Evolutionary conservation across 2,329 filamentous ascomycete species (phyloP).

Genomic region (Xylariomycetidae sp.): DNA sequence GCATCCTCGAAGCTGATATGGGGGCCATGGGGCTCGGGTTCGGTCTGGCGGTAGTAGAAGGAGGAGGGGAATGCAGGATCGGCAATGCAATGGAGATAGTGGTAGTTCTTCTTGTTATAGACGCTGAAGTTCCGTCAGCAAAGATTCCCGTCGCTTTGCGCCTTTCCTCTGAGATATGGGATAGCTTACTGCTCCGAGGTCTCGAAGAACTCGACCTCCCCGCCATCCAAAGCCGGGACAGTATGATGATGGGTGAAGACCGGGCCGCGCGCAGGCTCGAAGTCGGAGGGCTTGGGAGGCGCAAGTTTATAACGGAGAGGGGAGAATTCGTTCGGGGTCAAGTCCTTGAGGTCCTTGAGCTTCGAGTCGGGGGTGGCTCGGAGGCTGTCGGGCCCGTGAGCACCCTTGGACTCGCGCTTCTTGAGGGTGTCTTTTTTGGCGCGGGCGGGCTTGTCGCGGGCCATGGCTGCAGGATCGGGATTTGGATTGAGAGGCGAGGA

Average conservation of each 20-base stretch:
- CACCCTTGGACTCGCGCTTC: conserved; percentile 59
- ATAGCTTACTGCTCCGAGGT: conserved; percentile 56
- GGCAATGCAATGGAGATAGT: conserved; percentile 85
- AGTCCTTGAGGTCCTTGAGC: conserved; percentile 34
- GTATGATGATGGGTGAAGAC: conserved; percentile 52
- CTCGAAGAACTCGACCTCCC: conserved; percentile 53
- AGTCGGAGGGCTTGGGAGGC: conserved; percentile 57
- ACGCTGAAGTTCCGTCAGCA: conserved; percentile 34
- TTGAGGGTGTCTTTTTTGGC: conserved; percentile 62
- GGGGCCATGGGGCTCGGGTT: conserved; percentile 74
- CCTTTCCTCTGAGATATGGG: too few relatives aligned
- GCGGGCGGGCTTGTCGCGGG: conserved; percentile 44
- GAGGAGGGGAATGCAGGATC: conserved; percentile 82
- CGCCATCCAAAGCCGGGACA: conserved; percentile 41
- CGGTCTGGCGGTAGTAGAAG: conserved; percentile 84
- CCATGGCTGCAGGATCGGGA: conserved; percentile 35
- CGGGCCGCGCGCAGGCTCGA: conserved; percentile 52
- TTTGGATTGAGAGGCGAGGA: conserved; percentile 72
- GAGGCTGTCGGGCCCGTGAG: conserved; percentile 39
- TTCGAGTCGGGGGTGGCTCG: conserved; percentile 54
- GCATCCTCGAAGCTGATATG: conserved; percentile 92
- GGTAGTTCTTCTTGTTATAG: conserved; percentile 67
- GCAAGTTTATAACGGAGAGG: conserved; percentile 58
- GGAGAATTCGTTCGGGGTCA: conserved; percentile 37
- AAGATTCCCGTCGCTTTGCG: too few relatives aligned